Base-by-base conservation (phyloP, 768 basidiomycete genomes). In the Cubamyces sp. region DNA sequence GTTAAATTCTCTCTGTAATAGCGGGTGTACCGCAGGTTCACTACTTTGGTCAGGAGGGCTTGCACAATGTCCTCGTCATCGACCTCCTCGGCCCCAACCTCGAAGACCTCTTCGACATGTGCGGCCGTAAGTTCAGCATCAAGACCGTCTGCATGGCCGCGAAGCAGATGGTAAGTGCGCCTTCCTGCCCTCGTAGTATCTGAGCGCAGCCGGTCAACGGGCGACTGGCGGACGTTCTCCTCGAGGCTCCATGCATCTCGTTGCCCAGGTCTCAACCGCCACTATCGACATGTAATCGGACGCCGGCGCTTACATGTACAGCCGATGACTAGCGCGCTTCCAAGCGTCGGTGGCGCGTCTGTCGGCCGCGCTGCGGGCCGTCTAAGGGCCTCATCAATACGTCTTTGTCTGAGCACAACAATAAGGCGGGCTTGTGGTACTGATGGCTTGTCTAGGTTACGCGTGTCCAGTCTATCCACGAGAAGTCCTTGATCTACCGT, bases 111-210 rank as follows among this genome's bases (percentile, higher is more conserved):
- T 98, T 99, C 73, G 96, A 98, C 77, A 95, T 97, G 94, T 98
- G 96, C 74, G 87, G 90, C n/a, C 89, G 96, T 67, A 98, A 98
- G 78, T 99, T 98, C 78, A 86, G 86, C 54, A 88, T 96, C 75
- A 99, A 99, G 84, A 98, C 96, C 0, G 96, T 98, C 26, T 97
- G 94, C 73, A 94, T 99, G 96, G 91, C 93, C 54, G 97, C 97
- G 18, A 98, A 92, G 76, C 97, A 99, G 76, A 99, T 98, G 96
- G 96, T 96, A 65, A 75, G 87, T 75, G 16, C 8, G 9, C 54
- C 42, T 34, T 16, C 45, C 25, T 8, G 23, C 28, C 43, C n/a
- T 18, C 46, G 23, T 28, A 26, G 14, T 5, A 28, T 26, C 14
- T 16, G 0, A 8, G 19, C 49, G 49, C 40, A 49, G 28, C 39